Evolutionary conservation across 2,329 filamentous ascomycete genomes (phyloP), one percentile per base, ranked within the genome.

Genomic region (Aspergillus chevalieri): DNA sequence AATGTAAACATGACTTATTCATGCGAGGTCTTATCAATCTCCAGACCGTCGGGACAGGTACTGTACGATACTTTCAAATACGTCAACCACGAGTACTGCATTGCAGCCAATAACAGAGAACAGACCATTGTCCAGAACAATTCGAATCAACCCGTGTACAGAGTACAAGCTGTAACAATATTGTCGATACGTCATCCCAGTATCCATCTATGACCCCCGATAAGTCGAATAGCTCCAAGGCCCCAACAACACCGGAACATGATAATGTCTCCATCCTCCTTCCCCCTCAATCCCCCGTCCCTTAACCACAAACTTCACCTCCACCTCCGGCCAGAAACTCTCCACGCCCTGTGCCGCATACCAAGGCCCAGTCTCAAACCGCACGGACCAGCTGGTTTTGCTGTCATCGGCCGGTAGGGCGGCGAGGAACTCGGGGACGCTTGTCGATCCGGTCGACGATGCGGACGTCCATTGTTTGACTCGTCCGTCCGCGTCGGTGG

Each of bases 201-300:
- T 44, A n/a, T 30, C 21, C 66, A 30, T 30, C 26, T 58, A 77
- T 43, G 74, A 77, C 9, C 74, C 74, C 47, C 74, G 69, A 58
- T 77, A 77, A 24, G 74, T 76, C 44, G 74, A 75, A 57, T 76
- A 77, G 48, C 71, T 75, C 73, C 73, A 77, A 21, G 74, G 74
- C 28, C 74, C 74, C 51, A 77, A 57, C 47, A 77, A 55, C 44
- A 77, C 69, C n/a, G 74, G 74, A 15, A 77, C 74, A 69, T 77
- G 74, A 58, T 76, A 77, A 61, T 77, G 74, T 44, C 71, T 62
- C 68, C 72, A 74, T 24, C 68, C 72, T 47, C 70, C 70, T 51
- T 69, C 62, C 0, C 60, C 66, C 43, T 72, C 70, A 3, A 55
- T 58, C 2, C 67, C 67, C 28, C 65, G 65, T 34, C 70, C 70